Conservation (phyloP, 345 rosid genomes). For the Theobroma cacao region DNA sequence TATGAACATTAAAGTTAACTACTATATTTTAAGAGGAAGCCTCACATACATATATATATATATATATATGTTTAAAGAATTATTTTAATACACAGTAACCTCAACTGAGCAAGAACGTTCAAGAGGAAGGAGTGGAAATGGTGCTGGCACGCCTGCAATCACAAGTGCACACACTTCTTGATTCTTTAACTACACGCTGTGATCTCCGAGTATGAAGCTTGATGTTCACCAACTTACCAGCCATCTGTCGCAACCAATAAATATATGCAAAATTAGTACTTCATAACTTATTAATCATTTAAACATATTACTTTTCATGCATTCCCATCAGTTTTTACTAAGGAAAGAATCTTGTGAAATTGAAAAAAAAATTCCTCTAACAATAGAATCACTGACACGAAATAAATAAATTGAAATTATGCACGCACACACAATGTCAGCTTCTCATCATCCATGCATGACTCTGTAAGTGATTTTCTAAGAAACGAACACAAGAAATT, state of each 20-base stretch:
- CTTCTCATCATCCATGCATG: too few relatives aligned
- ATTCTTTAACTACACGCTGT: conserved; percentile 68
- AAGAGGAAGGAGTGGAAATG: conserved; percentile 13
- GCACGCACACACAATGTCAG: too few relatives aligned
- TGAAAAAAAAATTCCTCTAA: too few relatives aligned
- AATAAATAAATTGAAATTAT: too few relatives aligned
- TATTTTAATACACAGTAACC: background rate
- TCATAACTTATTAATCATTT: too few relatives aligned
- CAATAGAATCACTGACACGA: too few relatives aligned
- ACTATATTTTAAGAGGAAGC: background rate
- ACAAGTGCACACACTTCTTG: conserved; percentile 77
- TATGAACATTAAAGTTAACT: background rate
- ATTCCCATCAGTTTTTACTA: too few relatives aligned
- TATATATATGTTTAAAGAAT: background rate
- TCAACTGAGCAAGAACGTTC: background rate
- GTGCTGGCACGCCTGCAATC: conserved; percentile 74
- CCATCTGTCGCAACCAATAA: conserved; percentile 44
- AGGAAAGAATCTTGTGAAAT: too few relatives aligned
- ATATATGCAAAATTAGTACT: background rate
- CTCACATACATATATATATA: background rate
- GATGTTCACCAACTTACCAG: conserved; percentile 82
- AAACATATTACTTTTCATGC: too few relatives aligned
- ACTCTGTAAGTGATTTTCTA: too few relatives aligned
- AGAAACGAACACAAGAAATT: too few relatives aligned
- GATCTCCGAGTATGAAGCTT: conserved; percentile 85